Percentiles rank a stretch among this genome's conserved stretches.
phyloP scores from a whole-genome alignment of 306 rosid genomes.

The Medicago ruthenica region DNA sequence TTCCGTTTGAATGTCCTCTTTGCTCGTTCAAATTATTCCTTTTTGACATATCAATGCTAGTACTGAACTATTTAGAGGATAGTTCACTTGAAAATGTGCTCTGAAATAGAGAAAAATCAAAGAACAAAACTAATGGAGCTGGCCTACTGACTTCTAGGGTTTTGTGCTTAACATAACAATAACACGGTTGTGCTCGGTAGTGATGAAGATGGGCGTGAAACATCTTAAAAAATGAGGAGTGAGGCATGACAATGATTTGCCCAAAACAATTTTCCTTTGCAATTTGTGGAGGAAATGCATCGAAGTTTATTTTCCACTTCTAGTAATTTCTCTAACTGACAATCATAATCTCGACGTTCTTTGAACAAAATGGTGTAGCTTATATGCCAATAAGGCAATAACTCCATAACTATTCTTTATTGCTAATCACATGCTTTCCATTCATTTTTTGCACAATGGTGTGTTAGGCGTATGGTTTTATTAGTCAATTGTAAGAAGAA shows the following conservation, averaged over 20 bases:
- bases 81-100: conserved; percentile 32
- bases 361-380: background rate
- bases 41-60: conserved; percentile 23
- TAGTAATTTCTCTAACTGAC: conserved; percentile 27
- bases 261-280: background rate
- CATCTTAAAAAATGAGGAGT: background rate
- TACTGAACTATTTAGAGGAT: conserved; percentile 4
- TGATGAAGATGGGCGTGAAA: conserved; percentile 6
- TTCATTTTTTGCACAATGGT: background rate
- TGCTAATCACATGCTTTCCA: background rate
- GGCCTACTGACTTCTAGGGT: conserved; percentile 13
- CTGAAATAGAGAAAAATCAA: conserved; percentile 22
- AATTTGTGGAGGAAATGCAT: background rate
- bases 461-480: background rate
- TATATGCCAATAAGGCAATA: background rate
- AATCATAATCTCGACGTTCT: conserved; percentile 26
- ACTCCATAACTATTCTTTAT: background rate
- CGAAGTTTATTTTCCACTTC: background rate
- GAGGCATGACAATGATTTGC: background rate
- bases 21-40: conserved; percentile 33
- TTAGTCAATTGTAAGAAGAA: background rate
- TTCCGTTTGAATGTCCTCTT: conserved; percentile 15
- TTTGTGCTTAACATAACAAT: background rate
- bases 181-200: background rate
- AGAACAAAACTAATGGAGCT: conserved; percentile 9